A percentile compares a stretch with the other conserved stretches of the same genome.
phyloP scores from a whole-genome alignment of 495 filamentous ascomycete genomes.

The Penicillium simplicissimum region DNA sequence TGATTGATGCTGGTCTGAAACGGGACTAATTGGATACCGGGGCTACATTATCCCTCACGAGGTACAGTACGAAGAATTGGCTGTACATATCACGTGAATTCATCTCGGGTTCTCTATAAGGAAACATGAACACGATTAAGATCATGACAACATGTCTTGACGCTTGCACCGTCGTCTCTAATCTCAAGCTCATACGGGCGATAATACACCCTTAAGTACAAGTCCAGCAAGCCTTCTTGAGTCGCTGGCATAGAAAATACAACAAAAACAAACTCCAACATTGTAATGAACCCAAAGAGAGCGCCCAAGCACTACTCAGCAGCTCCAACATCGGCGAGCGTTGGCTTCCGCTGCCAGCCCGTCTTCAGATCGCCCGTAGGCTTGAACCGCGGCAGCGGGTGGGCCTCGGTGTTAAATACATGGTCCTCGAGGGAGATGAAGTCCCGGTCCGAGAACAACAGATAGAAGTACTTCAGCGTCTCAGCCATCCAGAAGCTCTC shows the following conservation, averaged over 20 bases:
- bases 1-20: conserved; percentile 63
- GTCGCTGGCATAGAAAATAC: not conserved
- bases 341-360: conserved; percentile 77
- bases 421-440: conserved; percentile 80
- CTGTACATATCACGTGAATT: not conserved
- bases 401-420: conserved; percentile 95
- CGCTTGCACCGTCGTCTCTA: not conserved
- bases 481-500: conserved; percentile 97
- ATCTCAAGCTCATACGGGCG: not conserved
- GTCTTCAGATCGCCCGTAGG: conserved; percentile 76
- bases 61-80: not conserved
- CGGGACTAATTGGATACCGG: conserved; percentile 16
- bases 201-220: not conserved
- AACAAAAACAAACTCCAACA: not conserved
- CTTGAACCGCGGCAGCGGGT: conserved; percentile 85
- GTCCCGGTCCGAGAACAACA: conserved; percentile 85
- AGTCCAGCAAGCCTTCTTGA: not conserved
- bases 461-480: conserved; percentile 96
- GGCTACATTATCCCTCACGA: not conserved
- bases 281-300: conserved; percentile 1
- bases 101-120: not conserved
- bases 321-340: conserved; percentile 4
- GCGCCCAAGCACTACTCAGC: conserved; percentile 24
- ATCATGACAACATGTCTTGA: not conserved
- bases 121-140: not conserved